phyloP scores from a whole-genome alignment of 768 basidiomycete species.

The Lentinula raphanica region DNA sequence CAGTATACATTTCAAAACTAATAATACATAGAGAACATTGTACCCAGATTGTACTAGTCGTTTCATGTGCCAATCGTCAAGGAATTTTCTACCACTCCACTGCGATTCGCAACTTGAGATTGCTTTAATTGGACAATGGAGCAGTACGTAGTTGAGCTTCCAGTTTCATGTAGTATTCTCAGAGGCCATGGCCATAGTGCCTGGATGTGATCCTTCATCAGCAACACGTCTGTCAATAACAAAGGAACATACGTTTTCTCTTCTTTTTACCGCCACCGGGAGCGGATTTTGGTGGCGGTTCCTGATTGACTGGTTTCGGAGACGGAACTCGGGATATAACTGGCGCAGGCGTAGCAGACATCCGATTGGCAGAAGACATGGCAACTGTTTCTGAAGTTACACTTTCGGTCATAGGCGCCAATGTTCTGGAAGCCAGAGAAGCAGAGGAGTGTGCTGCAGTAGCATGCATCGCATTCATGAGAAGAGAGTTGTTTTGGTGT shows the following conservation, averaged over 20 bases:
- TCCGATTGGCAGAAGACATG: conserved; percentile 9
- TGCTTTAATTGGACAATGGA: background rate
- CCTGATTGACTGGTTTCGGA: conserved; percentile 28
- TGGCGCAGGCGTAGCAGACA: conserved; percentile 20
- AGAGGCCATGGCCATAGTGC: background rate
- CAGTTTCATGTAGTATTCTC: no score
- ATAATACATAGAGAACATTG: no score
- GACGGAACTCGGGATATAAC: background rate
- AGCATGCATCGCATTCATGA: conserved; percentile 75
- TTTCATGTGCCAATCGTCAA: background rate
- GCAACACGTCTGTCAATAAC: background rate
- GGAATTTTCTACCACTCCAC: background rate
- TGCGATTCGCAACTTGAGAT: background rate
- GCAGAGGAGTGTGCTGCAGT: conserved; percentile 67
- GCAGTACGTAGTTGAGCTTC: no score
- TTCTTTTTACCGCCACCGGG: conserved; percentile 64
- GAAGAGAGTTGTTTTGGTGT: conserved; percentile 62
- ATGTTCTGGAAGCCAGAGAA: conserved; percentile 38
- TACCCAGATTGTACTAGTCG: no score
- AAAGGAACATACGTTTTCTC: conserved; percentile 58
- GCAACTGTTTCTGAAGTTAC: conserved; percentile 11
- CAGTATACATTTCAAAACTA: no score
- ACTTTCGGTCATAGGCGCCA: conserved; percentile 23
- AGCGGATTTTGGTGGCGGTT: conserved; percentile 40
- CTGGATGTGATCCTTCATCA: background rate